phyloP scores from a whole-genome alignment of 179 eudicot species.

The Silene noctiflora region DNA sequence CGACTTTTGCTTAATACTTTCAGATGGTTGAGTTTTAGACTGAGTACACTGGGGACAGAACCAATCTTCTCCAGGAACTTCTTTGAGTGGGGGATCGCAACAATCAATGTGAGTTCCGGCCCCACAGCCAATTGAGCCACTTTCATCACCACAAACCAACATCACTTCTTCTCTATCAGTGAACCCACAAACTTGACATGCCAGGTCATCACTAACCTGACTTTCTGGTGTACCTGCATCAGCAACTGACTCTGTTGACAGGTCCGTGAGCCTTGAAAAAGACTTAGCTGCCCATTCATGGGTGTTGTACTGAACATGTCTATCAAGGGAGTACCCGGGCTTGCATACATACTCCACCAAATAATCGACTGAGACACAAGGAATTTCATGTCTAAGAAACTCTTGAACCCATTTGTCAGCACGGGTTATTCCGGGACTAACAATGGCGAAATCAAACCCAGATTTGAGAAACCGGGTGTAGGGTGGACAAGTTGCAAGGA shows the following conservation, averaged over 20 bases:
- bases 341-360: conserved; percentile 91
- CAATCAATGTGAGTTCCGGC: conserved; percentile 79
- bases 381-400: conserved; percentile 66
- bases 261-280: conserved; percentile 39
- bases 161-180: conserved; percentile 73
- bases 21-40: conserved; percentile 13
- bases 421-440: conserved; percentile 84
- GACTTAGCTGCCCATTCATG: conserved; percentile 77
- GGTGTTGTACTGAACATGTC: conserved; percentile 71
- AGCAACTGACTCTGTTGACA: conserved; percentile 40
- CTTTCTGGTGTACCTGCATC: conserved; percentile 34
- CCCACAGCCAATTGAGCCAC: conserved; percentile 70
- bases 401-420: conserved; percentile 92
- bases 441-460: conserved; percentile 73
- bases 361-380: conserved; percentile 80
- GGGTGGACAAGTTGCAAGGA: conserved; percentile 92
- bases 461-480: conserved; percentile 77
- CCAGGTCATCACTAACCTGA: conserved; percentile 35
- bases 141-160: conserved; percentile 79
- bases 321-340: conserved; percentile 77
- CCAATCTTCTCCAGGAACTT: conserved; percentile 78
- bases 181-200: conserved; percentile 63
- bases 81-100: conserved; percentile 74
- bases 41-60: conserved; percentile 55
- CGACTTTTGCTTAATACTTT: conserved; percentile 28